Evolutionary conservation across 2,329 filamentous ascomycete species (phyloP).

Genomic region (Ceratocystis harringtonii): DNA sequence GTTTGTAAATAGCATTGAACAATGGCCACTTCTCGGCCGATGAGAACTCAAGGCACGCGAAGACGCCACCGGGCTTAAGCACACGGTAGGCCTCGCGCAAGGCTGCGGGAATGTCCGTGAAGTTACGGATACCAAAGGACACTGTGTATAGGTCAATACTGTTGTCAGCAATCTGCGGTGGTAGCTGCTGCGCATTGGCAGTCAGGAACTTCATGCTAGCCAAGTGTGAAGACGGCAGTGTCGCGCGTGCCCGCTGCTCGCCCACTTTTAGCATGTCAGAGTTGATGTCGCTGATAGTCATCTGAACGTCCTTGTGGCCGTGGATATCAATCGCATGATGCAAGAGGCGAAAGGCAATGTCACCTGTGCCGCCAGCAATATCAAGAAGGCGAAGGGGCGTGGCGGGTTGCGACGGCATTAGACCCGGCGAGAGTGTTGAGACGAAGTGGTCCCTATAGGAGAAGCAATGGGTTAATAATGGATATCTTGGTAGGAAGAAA

Average conservation of each 20-base stretch:
- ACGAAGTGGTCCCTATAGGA: constrained; percentile 68
- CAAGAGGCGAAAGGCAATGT: constrained; percentile 94
- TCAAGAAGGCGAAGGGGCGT: constrained; percentile 65
- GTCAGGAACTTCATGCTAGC: constrained; percentile 60
- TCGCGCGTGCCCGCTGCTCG: constrained; percentile 52
- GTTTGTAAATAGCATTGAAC: constrained; percentile 78
- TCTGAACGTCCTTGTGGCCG: constrained; percentile 55
- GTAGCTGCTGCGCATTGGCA: constrained; percentile 73
- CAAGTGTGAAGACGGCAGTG: constrained; percentile 38
- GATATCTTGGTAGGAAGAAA: constrained; percentile 2
- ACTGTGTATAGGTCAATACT: constrained; percentile 94
- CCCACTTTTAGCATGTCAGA: constrained; percentile 86
- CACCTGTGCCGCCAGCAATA: constrained; percentile 90
- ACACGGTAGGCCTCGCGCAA: constrained; percentile 74
- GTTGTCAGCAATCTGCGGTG: constrained; percentile 44
- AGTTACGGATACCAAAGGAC: constrained; percentile 93
- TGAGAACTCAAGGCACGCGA: constrained; percentile 91
- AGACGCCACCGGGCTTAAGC: constrained; percentile 85
- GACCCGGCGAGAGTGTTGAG: constrained; percentile 72
- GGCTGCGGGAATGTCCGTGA: constrained; percentile 77
- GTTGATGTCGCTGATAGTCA: constrained; percentile 95
- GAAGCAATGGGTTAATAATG: background rate
- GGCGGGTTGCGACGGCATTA: constrained; percentile 31
- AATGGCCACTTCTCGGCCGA: constrained; percentile 61
- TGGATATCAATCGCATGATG: constrained; percentile 74